Evolutionary conservation across 2,329 filamentous ascomycete genomes (phyloP), one percentile per base, ranked within the genome.

Genomic region (Arthrobotrys musiformis): DNA sequence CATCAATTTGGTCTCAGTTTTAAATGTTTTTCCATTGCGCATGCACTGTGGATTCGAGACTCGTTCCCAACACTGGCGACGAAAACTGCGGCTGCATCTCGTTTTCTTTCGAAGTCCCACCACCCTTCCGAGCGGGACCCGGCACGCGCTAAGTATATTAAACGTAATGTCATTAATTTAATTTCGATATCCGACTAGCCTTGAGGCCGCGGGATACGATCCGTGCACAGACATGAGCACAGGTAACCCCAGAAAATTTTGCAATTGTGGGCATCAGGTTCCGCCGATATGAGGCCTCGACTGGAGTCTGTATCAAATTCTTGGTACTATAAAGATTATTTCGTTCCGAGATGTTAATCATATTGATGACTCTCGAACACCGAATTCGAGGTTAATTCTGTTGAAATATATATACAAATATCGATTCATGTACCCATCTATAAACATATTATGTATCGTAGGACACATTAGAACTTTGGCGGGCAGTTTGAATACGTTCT

Each of bases 221-320:
- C 54, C 54, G 54, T 58, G 54, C 54, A 24, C 24, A 13, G 44
- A 48, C 3, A 30, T 35, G 50, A 33, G 13, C n/a, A n/a, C 28
- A 22, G 37, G 33, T 40, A 58, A 58, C 54, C 52, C 15, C 54
- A 40, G 37, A 52, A 52, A 28, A 40, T 58, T n/a, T n/a, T n/a
- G 15, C 9, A 28, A 17, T 22, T 9, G 6, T 56, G 28, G 5
- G n/a, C 17, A 33, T 22, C 3, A 40, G 33, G 22, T 58, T 40
- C 13, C 30, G 24, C 15, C 7, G 26, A 19, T 58, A 26, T 40
- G 37, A 28, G 13, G 7, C 5, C 5, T 56, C 50, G 13, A 26
- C 26, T 50, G 17, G 1, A 1, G 50, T 56, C n/a, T 4, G 7
- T 8, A 35, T 35, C 22, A 24, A 4, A 13, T 24, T 24, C 54